phyloP scores from a whole-genome alignment of 2,329 filamentous ascomycete species.

The Aspergillus viridinutans region DNA sequence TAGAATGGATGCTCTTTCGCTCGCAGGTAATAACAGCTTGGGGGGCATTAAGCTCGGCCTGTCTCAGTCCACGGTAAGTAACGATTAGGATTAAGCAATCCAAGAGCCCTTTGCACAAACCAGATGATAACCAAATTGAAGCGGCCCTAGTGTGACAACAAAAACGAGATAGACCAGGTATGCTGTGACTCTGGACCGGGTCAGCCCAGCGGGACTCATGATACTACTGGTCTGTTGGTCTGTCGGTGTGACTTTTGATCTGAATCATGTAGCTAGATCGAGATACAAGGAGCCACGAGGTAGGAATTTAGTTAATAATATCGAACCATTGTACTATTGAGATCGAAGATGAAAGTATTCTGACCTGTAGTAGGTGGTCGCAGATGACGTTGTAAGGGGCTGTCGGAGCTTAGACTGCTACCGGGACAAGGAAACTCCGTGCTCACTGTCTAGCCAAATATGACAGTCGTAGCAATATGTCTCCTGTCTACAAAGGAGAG shows the following conservation, averaged over 20 bases:
- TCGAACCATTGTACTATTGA: not conserved
- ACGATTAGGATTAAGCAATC: not conserved
- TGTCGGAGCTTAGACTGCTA: not conserved
- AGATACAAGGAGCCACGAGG: not conserved
- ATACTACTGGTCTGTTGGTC: not conserved
- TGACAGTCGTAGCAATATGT: no score
- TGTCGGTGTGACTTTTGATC: not conserved
- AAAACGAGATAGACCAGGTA: constrained; percentile 75
- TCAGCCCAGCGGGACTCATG: constrained; percentile 20
- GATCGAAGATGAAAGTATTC: not conserved
- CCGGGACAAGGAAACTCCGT: constrained; percentile 10
- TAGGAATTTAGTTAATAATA: not conserved
- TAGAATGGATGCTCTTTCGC: constrained; percentile 49
- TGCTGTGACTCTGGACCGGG: constrained; percentile 53
- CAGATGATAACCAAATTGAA: constrained; percentile 93
- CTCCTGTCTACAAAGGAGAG: not conserved
- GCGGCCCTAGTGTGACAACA: constrained; percentile 75
- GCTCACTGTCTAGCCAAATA: constrained; percentile 6
- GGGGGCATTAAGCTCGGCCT: constrained; percentile 94
- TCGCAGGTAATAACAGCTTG: constrained; percentile 90
- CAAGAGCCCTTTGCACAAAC: constrained; percentile 47
- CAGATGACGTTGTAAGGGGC: not conserved
- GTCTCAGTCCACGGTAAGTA: constrained; percentile 11
- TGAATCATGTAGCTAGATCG: not conserved
- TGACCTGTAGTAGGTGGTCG: not conserved